Percentiles rank a stretch among this genome's conserved stretches.
phyloP scores from a whole-genome alignment of 768 basidiomycete genomes.

The Lyophyllum semitale region DNA sequence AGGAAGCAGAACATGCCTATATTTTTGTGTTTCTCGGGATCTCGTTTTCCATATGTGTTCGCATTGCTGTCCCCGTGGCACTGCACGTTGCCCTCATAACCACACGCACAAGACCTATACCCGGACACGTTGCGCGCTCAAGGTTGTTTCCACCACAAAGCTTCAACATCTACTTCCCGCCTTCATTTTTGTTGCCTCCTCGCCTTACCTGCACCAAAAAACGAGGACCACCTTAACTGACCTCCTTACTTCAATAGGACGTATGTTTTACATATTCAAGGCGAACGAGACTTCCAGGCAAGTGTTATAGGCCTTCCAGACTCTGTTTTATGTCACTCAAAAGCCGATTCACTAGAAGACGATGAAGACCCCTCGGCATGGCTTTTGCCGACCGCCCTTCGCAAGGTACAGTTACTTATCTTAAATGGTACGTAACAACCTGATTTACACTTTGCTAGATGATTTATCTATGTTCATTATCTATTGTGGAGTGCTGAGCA shows the following conservation, averaged over 20 bases:
- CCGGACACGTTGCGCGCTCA: not conserved
- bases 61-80: not conserved
- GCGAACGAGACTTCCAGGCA: not conserved
- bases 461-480: conserved; percentile 19
- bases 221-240: not conserved
- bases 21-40: not conserved
- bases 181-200: not conserved
- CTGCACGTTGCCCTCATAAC: not conserved
- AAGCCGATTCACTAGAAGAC: conserved; percentile 1
- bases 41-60: not conserved
- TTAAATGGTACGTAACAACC: conserved; percentile 18
- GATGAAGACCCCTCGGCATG: conserved; percentile 4
- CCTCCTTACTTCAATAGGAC: not conserved
- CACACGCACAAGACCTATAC: not conserved
- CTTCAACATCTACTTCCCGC: not conserved
- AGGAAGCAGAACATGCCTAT: not conserved
- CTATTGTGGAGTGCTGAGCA: not conserved
- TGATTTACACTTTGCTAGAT: conserved; percentile 14
- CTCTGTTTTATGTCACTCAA: not conserved
- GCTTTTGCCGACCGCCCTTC: conserved; percentile 3
- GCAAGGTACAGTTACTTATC: conserved; percentile 7
- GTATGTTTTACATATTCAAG: conserved; percentile 5
- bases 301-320: not conserved
- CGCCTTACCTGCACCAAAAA: not conserved
- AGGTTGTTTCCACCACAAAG: not conserved